Percentiles rank a stretch among this genome's conserved stretches.
Conservation (phyloP, 352 stramenopile genomes). For the Phytophthora foliorum region DNA sequence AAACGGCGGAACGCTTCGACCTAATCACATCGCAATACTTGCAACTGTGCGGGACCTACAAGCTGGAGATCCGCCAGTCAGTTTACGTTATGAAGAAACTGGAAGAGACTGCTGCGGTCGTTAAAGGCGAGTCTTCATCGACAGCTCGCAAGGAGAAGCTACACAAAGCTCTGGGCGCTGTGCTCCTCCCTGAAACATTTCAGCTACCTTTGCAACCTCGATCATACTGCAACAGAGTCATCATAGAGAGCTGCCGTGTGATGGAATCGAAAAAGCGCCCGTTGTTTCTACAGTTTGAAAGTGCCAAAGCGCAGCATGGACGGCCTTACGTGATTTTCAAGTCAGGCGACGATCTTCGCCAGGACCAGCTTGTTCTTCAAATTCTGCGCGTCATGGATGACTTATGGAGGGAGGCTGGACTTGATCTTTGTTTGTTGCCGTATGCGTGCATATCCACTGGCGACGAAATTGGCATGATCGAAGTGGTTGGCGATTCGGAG, state of each 20-base stretch:
- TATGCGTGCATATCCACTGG: conserved; percentile 93
- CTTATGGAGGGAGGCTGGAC: conserved; percentile 84
- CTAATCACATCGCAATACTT: conserved; percentile 86
- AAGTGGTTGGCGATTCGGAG: conserved; percentile 89
- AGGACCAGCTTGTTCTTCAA: conserved; percentile 95
- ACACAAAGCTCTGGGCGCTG: conserved; percentile 55
- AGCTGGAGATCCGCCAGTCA: conserved; percentile 91
- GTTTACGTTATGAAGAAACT: conserved; percentile 94
- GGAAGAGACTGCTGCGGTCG: conserved; percentile 68
- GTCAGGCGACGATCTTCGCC: conserved; percentile 92
- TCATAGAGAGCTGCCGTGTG: conserved; percentile 87
- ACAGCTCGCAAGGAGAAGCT: conserved; percentile 61
- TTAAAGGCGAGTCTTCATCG: conserved; percentile 67
- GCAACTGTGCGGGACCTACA: conserved; percentile 89
- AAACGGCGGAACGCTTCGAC: conserved; percentile 73
- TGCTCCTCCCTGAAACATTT: conserved; percentile 87
- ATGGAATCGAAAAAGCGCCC: conserved; percentile 96
- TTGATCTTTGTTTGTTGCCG: conserved; percentile 88
- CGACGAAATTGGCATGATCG: conserved; percentile 89
- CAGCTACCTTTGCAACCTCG: conserved; percentile 90
- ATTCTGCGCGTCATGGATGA: conserved; percentile 93
- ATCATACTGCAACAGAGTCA: conserved; percentile 82
- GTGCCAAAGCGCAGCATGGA: conserved; percentile 67
- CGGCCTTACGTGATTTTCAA: conserved; percentile 93
- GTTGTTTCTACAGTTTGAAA: conserved; percentile 89